Conservation (phyloP, 345 rosid genomes). For the Moricandia moricandioides region DNA sequence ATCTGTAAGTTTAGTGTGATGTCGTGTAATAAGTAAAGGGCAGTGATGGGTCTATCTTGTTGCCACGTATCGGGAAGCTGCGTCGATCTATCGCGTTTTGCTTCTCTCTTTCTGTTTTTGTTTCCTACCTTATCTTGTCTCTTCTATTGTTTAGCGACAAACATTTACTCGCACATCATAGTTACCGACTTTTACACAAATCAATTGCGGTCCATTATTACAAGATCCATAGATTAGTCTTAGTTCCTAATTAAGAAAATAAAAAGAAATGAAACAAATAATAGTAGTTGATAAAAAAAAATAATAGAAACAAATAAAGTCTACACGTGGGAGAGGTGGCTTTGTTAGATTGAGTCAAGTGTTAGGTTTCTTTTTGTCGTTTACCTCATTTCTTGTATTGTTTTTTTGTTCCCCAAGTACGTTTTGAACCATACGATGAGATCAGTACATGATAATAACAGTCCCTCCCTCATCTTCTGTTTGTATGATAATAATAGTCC, state of each 20-base stretch:
- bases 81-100: slow-evolving; percentile 34
- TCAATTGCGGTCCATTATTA: neutral
- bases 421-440: slow-evolving; percentile 4
- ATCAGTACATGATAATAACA: neutral
- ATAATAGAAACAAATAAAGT: slow-evolving; percentile 2
- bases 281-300: neutral
- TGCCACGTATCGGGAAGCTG: slow-evolving; percentile 16
- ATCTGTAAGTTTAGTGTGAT: neutral
- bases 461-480: neutral
- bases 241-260: neutral
- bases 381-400: neutral
- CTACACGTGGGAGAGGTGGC: neutral
- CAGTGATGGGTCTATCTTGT: slow-evolving; percentile 9
- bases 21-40: slow-evolving; percentile 9
- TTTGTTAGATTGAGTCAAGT: slow-evolving; percentile 12
- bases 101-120: neutral
- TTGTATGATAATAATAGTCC: neutral
- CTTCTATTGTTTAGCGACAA: neutral
- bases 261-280: neutral
- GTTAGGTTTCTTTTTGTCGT: slow-evolving; percentile 11
- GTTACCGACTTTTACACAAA: neutral
- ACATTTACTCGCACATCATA: neutral
- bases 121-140: slow-evolving; percentile 15
- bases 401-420: neutral
- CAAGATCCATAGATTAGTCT: neutral